These are phyloP conservation scores for Tuber melanosporum DNA, from an alignment of 495 filamentous ascomycete genomes.

Conservation along the genomic window DNA sequence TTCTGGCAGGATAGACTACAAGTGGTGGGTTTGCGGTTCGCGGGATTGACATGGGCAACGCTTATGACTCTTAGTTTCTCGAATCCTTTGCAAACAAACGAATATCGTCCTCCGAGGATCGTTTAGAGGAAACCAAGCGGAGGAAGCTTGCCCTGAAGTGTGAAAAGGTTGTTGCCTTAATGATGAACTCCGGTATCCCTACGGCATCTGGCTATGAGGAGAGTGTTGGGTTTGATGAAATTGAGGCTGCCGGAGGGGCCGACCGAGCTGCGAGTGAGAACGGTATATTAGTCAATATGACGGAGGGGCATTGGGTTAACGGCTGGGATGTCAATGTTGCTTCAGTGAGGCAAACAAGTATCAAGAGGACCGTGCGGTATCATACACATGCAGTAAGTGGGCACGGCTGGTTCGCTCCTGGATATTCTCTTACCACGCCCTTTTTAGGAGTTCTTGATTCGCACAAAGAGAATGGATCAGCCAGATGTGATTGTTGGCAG, in stretches of 20 bases:
- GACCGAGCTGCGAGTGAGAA: conserved; percentile 87
- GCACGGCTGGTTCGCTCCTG: background rate
- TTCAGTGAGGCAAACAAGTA: conserved; percentile 68
- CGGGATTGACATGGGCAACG: background rate
- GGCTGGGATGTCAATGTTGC: conserved; percentile 97
- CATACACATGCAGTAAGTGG: conserved; percentile 81
- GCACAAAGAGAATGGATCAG: conserved; percentile 66
- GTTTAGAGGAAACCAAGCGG: conserved; percentile 91
- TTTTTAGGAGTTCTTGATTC: conserved; percentile 75
- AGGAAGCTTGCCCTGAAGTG: conserved; percentile 86
- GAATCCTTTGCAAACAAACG: conserved; percentile 97
- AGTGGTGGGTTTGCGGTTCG: conserved; percentile 56
- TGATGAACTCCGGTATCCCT: conserved; percentile 97
- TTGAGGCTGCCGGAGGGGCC: conserved; percentile 66
- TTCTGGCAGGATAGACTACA: conserved; percentile 99
- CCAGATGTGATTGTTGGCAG: conserved; percentile 70
- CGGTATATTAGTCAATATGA: conserved; percentile 74
- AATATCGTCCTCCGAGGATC: conserved; percentile 93
- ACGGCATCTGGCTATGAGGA: conserved; percentile 97
- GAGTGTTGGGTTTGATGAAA: conserved; percentile 87
- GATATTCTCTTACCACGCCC: conserved; percentile 11
- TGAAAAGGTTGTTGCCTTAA: conserved; percentile 89
- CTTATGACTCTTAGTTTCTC: conserved; percentile 59
- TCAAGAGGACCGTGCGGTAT: conserved; percentile 80
- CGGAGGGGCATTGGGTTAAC: conserved; percentile 84